Evolutionary conservation across 2,329 filamentous ascomycete genomes (phyloP).

Genomic region (Capronia americana): DNA sequence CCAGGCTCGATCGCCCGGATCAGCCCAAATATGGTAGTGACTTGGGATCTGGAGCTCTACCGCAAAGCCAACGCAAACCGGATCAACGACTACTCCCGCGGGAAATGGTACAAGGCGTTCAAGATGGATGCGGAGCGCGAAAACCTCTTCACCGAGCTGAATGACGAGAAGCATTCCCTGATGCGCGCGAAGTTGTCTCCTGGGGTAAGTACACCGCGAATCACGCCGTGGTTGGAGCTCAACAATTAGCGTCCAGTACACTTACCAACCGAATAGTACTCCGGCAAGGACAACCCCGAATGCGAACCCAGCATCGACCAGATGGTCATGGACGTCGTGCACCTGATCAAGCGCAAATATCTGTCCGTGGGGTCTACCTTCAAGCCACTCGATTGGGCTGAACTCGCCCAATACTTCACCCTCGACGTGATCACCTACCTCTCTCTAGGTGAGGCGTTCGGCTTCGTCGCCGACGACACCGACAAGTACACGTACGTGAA

Average conservation of each 20-base stretch:
- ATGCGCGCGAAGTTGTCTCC: constrained; percentile 59
- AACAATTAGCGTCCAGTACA: no score
- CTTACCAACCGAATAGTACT: constrained; percentile 47
- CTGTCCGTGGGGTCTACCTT: constrained; percentile 44
- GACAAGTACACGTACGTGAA: constrained; percentile 52
- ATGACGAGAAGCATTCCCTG: constrained; percentile 56
- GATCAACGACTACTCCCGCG: constrained; percentile 22
- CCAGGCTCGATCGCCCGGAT: constrained; percentile 49
- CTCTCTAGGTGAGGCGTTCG: constrained; percentile 58
- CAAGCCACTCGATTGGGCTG: constrained; percentile 53
- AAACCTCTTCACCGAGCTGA: constrained; percentile 60
- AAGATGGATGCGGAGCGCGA: constrained; percentile 61
- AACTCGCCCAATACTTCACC: constrained; percentile 61
- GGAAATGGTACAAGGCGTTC: constrained; percentile 56
- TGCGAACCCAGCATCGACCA: constrained; percentile 59
- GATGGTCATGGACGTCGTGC: constrained; percentile 57
- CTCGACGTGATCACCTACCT: constrained; percentile 63
- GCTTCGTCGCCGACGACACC: constrained; percentile 52
- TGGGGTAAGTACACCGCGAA: constrained; percentile 52
- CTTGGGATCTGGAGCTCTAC: constrained; percentile 56
- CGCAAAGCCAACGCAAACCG: constrained; percentile 36
- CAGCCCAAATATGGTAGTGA: constrained; percentile 57
- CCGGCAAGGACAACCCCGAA: constrained; percentile 60
- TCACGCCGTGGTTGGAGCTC: not conserved
- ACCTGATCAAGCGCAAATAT: constrained; percentile 54